Conservation (phyloP, 495 filamentous ascomycete genomes). For the Aspergillus ellipticus region DNA sequence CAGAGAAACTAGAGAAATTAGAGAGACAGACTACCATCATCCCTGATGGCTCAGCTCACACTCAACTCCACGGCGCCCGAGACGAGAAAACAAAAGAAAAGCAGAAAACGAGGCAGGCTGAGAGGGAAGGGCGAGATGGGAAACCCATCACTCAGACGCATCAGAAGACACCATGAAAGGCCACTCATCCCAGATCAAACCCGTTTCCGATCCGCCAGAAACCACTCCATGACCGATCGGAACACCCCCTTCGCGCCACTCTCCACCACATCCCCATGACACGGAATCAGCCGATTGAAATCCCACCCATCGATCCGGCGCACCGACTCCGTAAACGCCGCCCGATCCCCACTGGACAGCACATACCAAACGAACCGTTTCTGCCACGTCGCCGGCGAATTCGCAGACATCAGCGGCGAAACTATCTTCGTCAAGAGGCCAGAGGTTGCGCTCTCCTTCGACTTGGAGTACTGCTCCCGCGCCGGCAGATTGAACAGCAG, state of each 20-base stretch:
- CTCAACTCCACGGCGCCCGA: too few relatives aligned
- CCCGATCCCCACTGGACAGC: constrained; percentile 57
- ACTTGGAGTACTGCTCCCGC: constrained; percentile 77
- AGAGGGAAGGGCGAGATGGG: neutral
- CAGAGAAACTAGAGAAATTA: too few relatives aligned
- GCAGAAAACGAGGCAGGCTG: neutral
- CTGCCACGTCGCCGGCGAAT: constrained; percentile 60
- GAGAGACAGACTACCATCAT: too few relatives aligned
- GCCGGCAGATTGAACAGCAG: constrained; percentile 89
- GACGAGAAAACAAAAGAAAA: neutral
- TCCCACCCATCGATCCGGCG: constrained; percentile 73
- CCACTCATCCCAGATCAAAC: neutral
- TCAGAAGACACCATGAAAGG: too few relatives aligned
- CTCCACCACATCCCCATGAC: constrained; percentile 90
- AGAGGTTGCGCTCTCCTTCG: constrained; percentile 44
- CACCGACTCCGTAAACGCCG: constrained; percentile 65
- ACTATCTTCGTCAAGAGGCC: constrained; percentile 66
- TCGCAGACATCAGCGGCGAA: constrained; percentile 54
- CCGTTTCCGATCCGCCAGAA: constrained; percentile 50
- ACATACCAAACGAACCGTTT: constrained; percentile 82
- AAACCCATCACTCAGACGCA: neutral
- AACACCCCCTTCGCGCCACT: constrained; percentile 72
- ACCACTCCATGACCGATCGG: constrained; percentile 80
- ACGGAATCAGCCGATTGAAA: constrained; percentile 83
- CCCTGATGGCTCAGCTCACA: too few relatives aligned